Evolutionary conservation across 164 flowering plant species (phyloP), one percentile per base, ranked within the genome.

Genomic region (Berberis thunbergii): DNA sequence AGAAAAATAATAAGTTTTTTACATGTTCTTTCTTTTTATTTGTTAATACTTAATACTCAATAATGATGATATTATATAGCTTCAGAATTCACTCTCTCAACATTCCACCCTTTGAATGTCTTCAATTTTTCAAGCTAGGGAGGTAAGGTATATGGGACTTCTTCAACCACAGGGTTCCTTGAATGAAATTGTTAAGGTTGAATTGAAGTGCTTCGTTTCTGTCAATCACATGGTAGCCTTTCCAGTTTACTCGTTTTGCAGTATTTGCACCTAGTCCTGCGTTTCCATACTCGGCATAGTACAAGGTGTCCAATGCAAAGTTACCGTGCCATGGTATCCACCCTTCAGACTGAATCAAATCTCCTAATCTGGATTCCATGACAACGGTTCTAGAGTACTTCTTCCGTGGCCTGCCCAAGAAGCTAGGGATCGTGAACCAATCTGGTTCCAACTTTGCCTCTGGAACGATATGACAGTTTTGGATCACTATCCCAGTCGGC

Each of bases 351-450:
- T 74, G 76, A 52, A 85, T 81, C 43, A 83, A 64, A 54, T 85
- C 87, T 1, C 67, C 81, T 1, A 85, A 7, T 3, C 67, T 64
- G 0, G 82, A 71, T 54, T 82, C 79, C 88, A 85, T 81, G 54
- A 83, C 61, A 3, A 85, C 63, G 0, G 86, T 80, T 70, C 72
- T 70, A 0, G 88, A 59, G 70, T 64, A 80, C 49, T 66, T 60
- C 70, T 83, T 85, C 88, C 86, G 80, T 45, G 91, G 91, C 42
- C 88, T 50, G 12, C 88, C 88, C 61, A 85, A 64, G 76, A 64
- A 83, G 0, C 79, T 67, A 1, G 50, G 72, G 49, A 72, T 63
- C 57, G 44, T 57, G 73, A 78, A 70, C 41, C 81, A 64, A 13
- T 10, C 6, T 0, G 78, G 73, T 65, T 13, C 70, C 2, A 81